A percentile compares a stretch with the other conserved stretches of the same genome.
phyloP scores from a whole-genome alignment of 202 grass and related monocot species.

The Elaeis oleifera region DNA sequence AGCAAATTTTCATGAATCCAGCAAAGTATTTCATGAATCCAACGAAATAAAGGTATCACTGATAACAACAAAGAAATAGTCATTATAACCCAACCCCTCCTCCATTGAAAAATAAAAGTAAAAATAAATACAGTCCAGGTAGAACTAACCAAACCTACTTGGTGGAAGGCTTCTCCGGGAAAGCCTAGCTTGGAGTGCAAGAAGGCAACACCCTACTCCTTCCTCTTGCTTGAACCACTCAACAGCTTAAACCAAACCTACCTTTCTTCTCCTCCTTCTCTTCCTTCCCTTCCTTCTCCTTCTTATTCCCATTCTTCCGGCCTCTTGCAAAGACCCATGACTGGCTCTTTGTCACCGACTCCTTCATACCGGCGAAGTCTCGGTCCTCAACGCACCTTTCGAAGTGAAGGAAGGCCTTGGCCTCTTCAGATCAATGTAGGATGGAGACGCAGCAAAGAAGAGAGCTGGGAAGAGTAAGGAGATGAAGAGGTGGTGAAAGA shows the following conservation, averaged over 20 bases:
- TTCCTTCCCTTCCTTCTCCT: constrained; percentile 5
- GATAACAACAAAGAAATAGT: too few species aligned
- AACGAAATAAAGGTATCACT: too few species aligned
- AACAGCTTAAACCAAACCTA: constrained; percentile 67
- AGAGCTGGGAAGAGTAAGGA: constrained; percentile 22
- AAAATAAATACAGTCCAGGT: too few species aligned
- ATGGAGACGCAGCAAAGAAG: constrained; percentile 31
- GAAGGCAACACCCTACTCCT: constrained; percentile 27
- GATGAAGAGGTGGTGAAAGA: constrained; percentile 15
- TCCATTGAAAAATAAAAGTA: constrained; percentile 10
- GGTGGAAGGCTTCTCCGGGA: constrained; percentile 33
- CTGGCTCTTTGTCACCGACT: not conserved
- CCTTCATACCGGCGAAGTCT: too few species aligned
- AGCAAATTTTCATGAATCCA: too few species aligned
- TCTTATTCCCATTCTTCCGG: too few species aligned
- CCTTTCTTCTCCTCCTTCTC: constrained; percentile 21
- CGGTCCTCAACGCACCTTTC: not conserved
- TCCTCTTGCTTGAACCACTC: constrained; percentile 22
- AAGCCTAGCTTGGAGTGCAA: constrained; percentile 30
- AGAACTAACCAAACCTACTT: constrained; percentile 47
- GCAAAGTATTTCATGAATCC: too few species aligned
- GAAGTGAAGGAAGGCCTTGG: not conserved
- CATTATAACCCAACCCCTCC: not conserved
- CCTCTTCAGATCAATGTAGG: not conserved
- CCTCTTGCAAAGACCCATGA: not conserved